Conservation (phyloP, 1,284 basidiomycete genomes). For the Ganoderma lucidum region DNA sequence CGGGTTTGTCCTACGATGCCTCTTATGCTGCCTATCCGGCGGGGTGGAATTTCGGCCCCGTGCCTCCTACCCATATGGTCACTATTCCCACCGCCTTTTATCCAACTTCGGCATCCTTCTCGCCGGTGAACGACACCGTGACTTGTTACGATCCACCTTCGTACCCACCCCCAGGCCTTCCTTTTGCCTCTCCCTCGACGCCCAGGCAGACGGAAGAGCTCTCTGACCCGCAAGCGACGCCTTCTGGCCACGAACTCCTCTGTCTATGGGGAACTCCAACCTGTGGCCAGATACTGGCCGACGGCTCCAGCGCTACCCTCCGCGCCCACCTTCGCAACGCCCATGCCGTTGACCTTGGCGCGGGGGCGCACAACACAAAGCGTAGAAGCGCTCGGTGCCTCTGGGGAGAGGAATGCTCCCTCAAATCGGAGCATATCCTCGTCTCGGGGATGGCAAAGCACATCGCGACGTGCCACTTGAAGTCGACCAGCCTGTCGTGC, state of each 20-base stretch:
- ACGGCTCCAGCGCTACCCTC: conserved; percentile 6
- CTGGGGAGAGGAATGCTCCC: conserved; percentile 16
- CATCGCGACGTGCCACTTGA: conserved; percentile 29
- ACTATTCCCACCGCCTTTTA: not conserved
- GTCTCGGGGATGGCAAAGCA: conserved; percentile 29
- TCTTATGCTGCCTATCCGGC: not conserved
- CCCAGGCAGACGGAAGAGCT: not conserved
- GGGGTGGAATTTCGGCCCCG: not conserved
- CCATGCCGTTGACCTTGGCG: conserved; percentile 8
- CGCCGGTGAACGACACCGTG: not conserved
- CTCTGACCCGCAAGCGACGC: too few relatives aligned
- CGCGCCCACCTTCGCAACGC: conserved; percentile 18
- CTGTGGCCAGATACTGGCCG: not conserved
- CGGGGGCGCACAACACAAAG: not conserved
- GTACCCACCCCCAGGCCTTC: not conserved
- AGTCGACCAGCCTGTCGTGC: conserved; percentile 21
- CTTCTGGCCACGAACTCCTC: not conserved
- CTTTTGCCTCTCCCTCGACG: not conserved
- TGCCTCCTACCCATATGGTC: not conserved
- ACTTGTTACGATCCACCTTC: not conserved
- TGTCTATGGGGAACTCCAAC: conserved; percentile 8
- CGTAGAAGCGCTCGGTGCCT: conserved; percentile 11
- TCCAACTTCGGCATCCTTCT: not conserved
- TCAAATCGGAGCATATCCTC: conserved; percentile 9
- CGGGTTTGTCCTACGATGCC: not conserved